Percentiles rank a stretch among this genome's conserved stretches.
Conservation (phyloP, 1,284 basidiomycete genomes). For the Xerocomus nothofagi region DNA sequence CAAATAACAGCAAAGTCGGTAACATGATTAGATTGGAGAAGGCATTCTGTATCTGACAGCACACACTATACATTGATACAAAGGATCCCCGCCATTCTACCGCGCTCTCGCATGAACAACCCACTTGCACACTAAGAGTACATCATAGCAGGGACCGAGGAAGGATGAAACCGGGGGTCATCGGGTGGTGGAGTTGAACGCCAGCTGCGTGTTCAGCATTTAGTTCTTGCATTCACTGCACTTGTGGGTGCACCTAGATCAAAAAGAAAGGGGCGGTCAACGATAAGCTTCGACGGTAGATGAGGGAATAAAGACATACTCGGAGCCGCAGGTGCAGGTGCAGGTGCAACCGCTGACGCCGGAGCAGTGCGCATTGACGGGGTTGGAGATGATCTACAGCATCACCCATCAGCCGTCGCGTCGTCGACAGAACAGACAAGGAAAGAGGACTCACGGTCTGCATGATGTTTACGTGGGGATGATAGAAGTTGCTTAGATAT, state of each 20-base stretch:
- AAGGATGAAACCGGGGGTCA: neutral
- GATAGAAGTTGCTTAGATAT: conserved; percentile 6
- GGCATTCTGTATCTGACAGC: neutral
- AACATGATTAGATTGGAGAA: neutral
- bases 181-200: neutral
- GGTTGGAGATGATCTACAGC: conserved; percentile 17
- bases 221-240: conserved; percentile 26
- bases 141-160: neutral
- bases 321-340: no score
- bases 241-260: conserved; percentile 19
- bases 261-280: neutral
- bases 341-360: conserved; percentile 10
- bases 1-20: neutral
- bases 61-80: neutral
- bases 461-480: conserved; percentile 14
- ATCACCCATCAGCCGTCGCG: neutral
- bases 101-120: neutral
- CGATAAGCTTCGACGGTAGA: neutral
- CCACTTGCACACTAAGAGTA: neutral
- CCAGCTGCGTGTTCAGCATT: neutral
- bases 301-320: neutral
- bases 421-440: neutral
- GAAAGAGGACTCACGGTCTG: conserved; percentile 18
- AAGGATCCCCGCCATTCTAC: neutral
- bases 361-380: conserved; percentile 17